Conservation (phyloP, 1,284 basidiomycete species). For the Trametes sp. region DNA sequence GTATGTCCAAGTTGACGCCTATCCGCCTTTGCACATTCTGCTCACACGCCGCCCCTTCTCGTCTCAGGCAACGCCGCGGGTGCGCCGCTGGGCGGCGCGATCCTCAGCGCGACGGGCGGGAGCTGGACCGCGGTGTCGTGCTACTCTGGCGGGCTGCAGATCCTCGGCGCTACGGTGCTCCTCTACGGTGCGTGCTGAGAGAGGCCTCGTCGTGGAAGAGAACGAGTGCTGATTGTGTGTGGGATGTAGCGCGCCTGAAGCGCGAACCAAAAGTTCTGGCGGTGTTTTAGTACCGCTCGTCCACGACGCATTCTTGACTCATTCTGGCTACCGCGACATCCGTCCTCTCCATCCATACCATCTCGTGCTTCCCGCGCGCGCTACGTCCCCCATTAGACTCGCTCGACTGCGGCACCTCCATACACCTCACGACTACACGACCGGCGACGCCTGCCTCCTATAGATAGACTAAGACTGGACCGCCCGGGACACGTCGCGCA, state of each 20-base stretch:
- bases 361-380: no score
- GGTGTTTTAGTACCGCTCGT: neutral
- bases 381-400: no score
- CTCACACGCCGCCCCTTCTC: neutral
- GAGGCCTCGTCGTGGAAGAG: no score
- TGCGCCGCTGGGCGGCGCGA: conserved; percentile 29
- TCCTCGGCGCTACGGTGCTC: conserved; percentile 24
- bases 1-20: conserved; percentile 20
- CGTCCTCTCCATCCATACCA: no score
- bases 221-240: no score
- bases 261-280: conserved; percentile 28
- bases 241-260: conserved; percentile 28
- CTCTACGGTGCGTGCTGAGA: conserved; percentile 29
- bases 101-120: conserved; percentile 23
- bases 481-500: no score
- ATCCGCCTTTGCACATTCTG: no score
- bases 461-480: no score
- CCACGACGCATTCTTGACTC: neutral
- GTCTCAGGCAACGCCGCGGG: conserved; percentile 28
- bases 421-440: no score
- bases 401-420: no score
- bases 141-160: conserved; percentile 28
- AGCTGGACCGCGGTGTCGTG: conserved; percentile 30
- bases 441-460: no score
- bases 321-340: no score